These are phyloP conservation scores for Trichoderma gamsii DNA, from an alignment of 495 filamentous ascomycete genomes.

Conservation along the genomic window DNA sequence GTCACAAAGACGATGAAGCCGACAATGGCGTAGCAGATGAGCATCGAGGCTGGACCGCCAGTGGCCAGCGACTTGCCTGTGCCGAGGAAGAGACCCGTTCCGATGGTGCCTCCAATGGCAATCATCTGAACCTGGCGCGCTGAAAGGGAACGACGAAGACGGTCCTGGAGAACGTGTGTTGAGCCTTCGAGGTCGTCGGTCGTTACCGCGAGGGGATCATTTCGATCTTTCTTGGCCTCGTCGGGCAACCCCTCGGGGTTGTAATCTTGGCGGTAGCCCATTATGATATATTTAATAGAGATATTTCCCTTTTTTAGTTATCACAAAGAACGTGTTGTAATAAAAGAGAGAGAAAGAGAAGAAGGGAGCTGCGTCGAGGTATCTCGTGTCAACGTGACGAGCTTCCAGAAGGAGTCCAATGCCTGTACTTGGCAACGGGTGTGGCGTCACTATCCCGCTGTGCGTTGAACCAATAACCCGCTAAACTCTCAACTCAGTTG, in stretches of 20 bases:
- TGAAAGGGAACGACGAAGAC: neutral
- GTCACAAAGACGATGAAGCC: slow-evolving; percentile 42
- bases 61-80: slow-evolving; percentile 42
- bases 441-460: slow-evolving; percentile 1
- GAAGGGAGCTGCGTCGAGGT: neutral
- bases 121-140: slow-evolving; percentile 69
- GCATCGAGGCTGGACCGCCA: slow-evolving; percentile 51
- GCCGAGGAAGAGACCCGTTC: slow-evolving; percentile 52
- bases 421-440: slow-evolving; percentile 1
- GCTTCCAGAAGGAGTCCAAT: slow-evolving; percentile 1
- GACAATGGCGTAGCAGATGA: slow-evolving; percentile 49
- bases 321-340: neutral
- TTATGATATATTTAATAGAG: neutral
- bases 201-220: neutral
- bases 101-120: slow-evolving; percentile 59
- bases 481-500: neutral
- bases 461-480: neutral
- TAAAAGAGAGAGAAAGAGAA: neutral
- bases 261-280: neutral
- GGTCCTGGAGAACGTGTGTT: slow-evolving; percentile 7
- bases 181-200: slow-evolving; percentile 5
- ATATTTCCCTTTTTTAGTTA: neutral
- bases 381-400: neutral
- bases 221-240: neutral
- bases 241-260: neutral